Evolutionary conservation across 495 filamentous ascomycete species (phyloP), one percentile per base, ranked within the genome.

Genomic region (Penicillium subrubescens): DNA sequence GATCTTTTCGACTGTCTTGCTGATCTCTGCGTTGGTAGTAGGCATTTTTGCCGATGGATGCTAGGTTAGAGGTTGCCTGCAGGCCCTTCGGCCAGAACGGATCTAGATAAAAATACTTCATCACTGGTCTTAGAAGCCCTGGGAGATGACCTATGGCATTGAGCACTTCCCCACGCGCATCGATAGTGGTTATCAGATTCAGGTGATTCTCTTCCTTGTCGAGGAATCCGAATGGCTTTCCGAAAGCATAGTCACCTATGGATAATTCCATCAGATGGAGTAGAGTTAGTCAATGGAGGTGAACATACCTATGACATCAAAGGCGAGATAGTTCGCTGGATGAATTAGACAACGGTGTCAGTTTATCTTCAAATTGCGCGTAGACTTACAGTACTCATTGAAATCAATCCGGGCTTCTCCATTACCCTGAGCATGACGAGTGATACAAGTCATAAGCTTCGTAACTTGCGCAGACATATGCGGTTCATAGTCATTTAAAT

Each of bases 401-500:
- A 41, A 41, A 17, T 41, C 37, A 17, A 41, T 15, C 3, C 17
- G 14, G 2, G 12, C 12, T 17, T 41, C 15, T 8, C 41, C n/a
- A 34, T 55, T 35, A n/a, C 15, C 11, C 10, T 46, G 12, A 31
- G 37, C 11, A 8, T 23, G 25, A 17, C 46, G 44, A 50, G 34
- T 17, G 8, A 59, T 37, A 11, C 54, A 59, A 15, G 6, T 43
- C 59, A 39, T 27, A 1, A 60, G n/a, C 10, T 52, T 60, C 46
- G 8, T 31, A 52, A 63, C 33, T 34, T 50, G 41, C 17, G 27
- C 41, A 11, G 53, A 50, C 61, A 63, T 58, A 17, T 58, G 21
- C 2, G 61, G 61, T 23, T 58, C 54, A 52, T 58, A 63, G 14
- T 63, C 55, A 58, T 21, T n/a, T 33, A 63, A 17, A 25, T 31